Evolutionary conservation across 352 stramenopile genomes (phyloP).

Genomic region (Blastocystis hominis): DNA sequence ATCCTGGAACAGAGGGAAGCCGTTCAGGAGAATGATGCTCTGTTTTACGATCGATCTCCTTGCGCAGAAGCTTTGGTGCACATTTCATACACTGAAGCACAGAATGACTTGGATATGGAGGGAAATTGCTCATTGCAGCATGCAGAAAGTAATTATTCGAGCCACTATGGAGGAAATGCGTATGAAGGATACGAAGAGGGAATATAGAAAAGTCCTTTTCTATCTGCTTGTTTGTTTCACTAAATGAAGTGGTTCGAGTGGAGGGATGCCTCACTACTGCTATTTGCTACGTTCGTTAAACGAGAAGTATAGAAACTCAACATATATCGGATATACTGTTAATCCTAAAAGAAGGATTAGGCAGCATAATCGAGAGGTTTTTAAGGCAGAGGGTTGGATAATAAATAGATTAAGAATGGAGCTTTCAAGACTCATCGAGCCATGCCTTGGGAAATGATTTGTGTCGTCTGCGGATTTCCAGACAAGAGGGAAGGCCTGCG

Average conservation of each 20-base stretch:
- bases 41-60: not conserved
- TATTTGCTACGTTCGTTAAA: constrained; percentile 41
- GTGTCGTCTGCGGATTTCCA: constrained; percentile 2
- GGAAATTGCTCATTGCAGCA: not conserved
- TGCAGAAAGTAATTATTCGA: not conserved
- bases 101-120: not conserved
- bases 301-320: not conserved
- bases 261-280: not conserved
- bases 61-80: not conserved
- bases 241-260: not conserved
- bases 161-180: not conserved
- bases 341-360: constrained; percentile 54
- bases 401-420: constrained; percentile 6
- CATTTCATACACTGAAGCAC: not conserved
- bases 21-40: not conserved
- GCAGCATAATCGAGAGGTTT: constrained; percentile 43
- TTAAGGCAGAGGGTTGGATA: not conserved
- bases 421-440: constrained; percentile 36
- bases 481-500: not conserved
- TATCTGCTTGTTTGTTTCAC: not conserved
- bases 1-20: not conserved
- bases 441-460: constrained; percentile 50
- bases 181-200: constrained; percentile 51
- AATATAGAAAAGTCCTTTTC: not conserved
- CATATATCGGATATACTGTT: constrained; percentile 50